These are phyloP conservation scores for Mucor sp. DNA, from an alignment of 371 early-diverging fungal species.

Conservation along the genomic window DNA sequence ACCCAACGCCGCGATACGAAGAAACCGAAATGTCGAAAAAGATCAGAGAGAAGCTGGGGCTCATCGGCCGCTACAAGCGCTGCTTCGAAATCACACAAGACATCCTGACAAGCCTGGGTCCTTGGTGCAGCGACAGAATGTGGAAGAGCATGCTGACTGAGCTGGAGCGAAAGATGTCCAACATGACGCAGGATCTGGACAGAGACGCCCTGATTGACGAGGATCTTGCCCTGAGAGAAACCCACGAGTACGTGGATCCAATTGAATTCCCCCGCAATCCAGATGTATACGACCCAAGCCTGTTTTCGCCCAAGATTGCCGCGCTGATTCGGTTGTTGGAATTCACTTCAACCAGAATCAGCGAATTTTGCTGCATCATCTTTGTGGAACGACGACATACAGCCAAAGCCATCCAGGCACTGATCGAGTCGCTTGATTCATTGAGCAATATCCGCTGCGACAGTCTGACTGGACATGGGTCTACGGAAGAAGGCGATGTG, in stretches of 20 bases:
- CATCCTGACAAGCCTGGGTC: slow-evolving; percentile 57
- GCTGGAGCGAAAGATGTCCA: slow-evolving; percentile 25
- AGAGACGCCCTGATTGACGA: slow-evolving; percentile 29
- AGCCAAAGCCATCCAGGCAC: slow-evolving; percentile 61
- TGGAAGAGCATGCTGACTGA: slow-evolving; percentile 50
- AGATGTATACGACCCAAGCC: slow-evolving; percentile 16
- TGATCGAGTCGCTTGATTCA: slow-evolving; percentile 46
- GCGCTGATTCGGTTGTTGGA: slow-evolving; percentile 58
- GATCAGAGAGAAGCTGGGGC: slow-evolving; percentile 43
- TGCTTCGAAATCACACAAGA: slow-evolving; percentile 38
- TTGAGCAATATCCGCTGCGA: slow-evolving; percentile 57
- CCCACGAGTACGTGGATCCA: slow-evolving; percentile 17
- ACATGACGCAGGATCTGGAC: slow-evolving; percentile 17
- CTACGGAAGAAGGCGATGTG: slow-evolving; percentile 45
- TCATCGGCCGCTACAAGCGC: slow-evolving; percentile 35
- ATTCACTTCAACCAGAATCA: slow-evolving; percentile 23
- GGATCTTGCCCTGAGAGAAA: slow-evolving; percentile 29
- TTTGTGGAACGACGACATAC: slow-evolving; percentile 80
- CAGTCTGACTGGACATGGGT: slow-evolving; percentile 74
- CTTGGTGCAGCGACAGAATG: slow-evolving; percentile 67
- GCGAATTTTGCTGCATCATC: slow-evolving; percentile 81
- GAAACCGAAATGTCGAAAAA: slow-evolving; percentile 42
- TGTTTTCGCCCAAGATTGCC: slow-evolving; percentile 65
- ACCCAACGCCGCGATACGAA: slow-evolving; percentile 35
- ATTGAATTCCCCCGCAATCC: slow-evolving; percentile 36